Conservation (phyloP, 306 rosid species). For the Canavalia gladiata region DNA sequence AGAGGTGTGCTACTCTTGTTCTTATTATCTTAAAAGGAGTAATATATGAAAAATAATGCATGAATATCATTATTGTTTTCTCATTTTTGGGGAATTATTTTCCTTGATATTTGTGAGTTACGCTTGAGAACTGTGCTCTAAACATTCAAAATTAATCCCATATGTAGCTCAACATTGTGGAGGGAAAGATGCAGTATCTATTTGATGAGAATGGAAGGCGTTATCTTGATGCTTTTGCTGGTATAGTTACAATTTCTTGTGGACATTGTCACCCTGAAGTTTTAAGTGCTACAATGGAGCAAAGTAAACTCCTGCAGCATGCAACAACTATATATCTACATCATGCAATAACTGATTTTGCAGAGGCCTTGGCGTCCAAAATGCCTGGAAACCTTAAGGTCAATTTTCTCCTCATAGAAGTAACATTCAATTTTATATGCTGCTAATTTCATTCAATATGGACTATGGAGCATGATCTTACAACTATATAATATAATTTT, state of each 20-base stretch:
- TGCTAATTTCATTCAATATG: not conserved
- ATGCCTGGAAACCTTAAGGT: conserved; percentile 80
- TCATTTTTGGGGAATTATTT: not conserved
- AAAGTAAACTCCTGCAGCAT: conserved; percentile 75
- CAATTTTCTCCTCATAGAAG: not conserved
- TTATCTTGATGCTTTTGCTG: conserved; percentile 77
- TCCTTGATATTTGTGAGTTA: conserved; percentile 2
- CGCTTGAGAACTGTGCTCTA: not conserved
- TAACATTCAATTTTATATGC: not conserved
- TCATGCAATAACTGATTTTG: conserved; percentile 72
- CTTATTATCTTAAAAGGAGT: too few species aligned
- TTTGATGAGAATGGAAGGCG: conserved; percentile 76
- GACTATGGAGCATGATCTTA: not conserved
- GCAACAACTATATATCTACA: conserved; percentile 78
- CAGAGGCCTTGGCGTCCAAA: conserved; percentile 71
- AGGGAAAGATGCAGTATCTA: conserved; percentile 78
- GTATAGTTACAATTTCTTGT: conserved; percentile 77
- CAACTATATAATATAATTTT: not conserved
- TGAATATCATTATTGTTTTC: too few species aligned
- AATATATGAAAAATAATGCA: too few species aligned
- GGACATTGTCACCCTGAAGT: conserved; percentile 78
- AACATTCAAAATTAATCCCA: not conserved
- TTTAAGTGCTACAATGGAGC: conserved; percentile 63
- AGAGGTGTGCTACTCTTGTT: too few species aligned
- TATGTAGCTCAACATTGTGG: conserved; percentile 71